Percentiles rank a stretch among this genome's conserved stretches.
These are phyloP conservation scores for Magnusiomyces paraingens DNA, from an alignment of 1,139 yeast species.

Conservation along the genomic window DNA sequence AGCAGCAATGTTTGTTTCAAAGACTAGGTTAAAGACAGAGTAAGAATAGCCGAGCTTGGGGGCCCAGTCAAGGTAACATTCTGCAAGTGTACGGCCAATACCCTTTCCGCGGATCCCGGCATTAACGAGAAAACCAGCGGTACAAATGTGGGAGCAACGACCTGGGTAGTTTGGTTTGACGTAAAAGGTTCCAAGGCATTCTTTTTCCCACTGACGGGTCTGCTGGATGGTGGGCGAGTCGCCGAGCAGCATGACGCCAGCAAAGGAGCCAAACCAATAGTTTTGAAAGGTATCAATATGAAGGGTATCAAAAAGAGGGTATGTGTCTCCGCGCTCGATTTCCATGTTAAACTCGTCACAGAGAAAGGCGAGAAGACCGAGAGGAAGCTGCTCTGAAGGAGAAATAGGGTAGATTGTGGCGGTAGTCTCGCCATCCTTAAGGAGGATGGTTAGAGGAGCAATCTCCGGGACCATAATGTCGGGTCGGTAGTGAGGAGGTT, in stretches of 20 bases:
- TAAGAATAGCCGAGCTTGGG: constrained; percentile 82
- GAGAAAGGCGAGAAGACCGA: constrained; percentile 68
- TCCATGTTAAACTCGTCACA: constrained; percentile 94
- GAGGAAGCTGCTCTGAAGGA: constrained; percentile 57
- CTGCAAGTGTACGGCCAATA: constrained; percentile 77
- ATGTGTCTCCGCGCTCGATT: constrained; percentile 80
- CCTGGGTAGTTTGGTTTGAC: constrained; percentile 91
- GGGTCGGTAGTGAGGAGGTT: constrained; percentile 40
- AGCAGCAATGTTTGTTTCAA: constrained; percentile 82
- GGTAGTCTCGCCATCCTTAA: constrained; percentile 83
- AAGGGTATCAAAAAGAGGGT: constrained; percentile 74
- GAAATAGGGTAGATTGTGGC: constrained; percentile 89
- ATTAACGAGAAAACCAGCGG: constrained; percentile 81
- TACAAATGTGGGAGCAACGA: constrained; percentile 86
- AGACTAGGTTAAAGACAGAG: constrained; percentile 76
- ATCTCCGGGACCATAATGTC: constrained; percentile 31
- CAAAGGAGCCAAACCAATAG: constrained; percentile 84
- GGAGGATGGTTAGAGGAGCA: constrained; percentile 54
- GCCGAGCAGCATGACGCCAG: constrained; percentile 73
- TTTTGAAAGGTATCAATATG: constrained; percentile 65
- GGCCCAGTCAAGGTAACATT: constrained; percentile 86
- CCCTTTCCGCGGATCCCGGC: constrained; percentile 94
- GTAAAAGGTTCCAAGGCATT: constrained; percentile 78
- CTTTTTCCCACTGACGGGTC: constrained; percentile 76
- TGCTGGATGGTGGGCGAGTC: constrained; percentile 32